These are phyloP conservation scores for Aureobasidium subglaciale DNA, from an alignment of 2,329 filamentous ascomycete species.

Conservation along the genomic window DNA sequence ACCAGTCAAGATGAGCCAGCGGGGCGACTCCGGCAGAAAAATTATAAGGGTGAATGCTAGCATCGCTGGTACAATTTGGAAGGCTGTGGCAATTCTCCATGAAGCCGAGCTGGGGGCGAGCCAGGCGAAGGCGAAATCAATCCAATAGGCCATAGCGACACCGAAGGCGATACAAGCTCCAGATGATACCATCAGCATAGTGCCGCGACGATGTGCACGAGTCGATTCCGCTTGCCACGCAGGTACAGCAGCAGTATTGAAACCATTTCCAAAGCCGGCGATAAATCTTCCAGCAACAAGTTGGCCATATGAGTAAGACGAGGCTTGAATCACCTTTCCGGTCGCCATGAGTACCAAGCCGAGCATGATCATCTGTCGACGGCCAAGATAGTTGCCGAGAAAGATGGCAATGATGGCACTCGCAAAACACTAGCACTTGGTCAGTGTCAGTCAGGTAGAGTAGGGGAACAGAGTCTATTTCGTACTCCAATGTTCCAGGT, in stretches of 20 bases:
- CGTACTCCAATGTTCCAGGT: slow-evolving; percentile 33
- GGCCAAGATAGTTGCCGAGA: slow-evolving; percentile 53
- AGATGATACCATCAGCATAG: slow-evolving; percentile 42
- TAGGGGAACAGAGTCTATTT: background rate
- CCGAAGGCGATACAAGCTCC: slow-evolving; percentile 41
- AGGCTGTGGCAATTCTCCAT: slow-evolving; percentile 27
- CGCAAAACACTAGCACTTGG: slow-evolving; percentile 31
- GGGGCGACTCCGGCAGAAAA: slow-evolving; percentile 27
- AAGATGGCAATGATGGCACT: slow-evolving; percentile 37
- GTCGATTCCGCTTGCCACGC: slow-evolving; percentile 43
- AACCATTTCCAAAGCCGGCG: slow-evolving; percentile 40
- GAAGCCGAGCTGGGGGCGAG: slow-evolving; percentile 24
- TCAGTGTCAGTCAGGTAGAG: background rate
- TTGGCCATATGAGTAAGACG: slow-evolving; percentile 39
- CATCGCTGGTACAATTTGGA: slow-evolving; percentile 26
- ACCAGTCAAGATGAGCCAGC: slow-evolving; percentile 30
- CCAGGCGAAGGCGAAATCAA: slow-evolving; percentile 27
- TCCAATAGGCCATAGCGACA: slow-evolving; percentile 37
- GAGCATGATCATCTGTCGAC: slow-evolving; percentile 52
- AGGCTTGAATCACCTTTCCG: slow-evolving; percentile 52
- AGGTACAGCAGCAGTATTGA: slow-evolving; percentile 37
- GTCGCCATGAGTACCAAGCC: slow-evolving; percentile 53
- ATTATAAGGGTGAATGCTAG: slow-evolving; percentile 20
- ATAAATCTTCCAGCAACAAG: slow-evolving; percentile 45
- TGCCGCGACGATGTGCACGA: slow-evolving; percentile 40